Evolutionary conservation across 805 yeast species (phyloP).

Genomic region (baker's yeast (Saccharomyces cerevisiae)): DNA sequence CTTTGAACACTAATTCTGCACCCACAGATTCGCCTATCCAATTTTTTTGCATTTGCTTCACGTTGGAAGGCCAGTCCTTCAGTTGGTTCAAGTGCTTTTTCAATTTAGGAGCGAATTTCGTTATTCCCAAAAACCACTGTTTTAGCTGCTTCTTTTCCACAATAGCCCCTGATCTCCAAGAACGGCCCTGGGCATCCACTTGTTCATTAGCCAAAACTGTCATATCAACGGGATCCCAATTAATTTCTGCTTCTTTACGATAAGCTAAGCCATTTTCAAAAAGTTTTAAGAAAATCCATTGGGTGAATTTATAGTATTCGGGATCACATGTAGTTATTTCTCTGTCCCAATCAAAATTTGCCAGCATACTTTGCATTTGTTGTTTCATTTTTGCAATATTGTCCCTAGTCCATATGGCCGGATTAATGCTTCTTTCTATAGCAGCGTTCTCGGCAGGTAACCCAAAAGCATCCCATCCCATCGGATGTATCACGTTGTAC

Average conservation of each 20-base stretch:
- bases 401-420: constrained; percentile 71
- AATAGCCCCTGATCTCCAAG: constrained; percentile 95
- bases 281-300: constrained; percentile 67
- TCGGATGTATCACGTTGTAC: constrained; percentile 76
- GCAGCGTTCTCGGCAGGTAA: constrained; percentile 98
- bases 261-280: constrained; percentile 77
- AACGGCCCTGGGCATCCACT: constrained; percentile 80
- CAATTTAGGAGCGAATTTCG: constrained; percentile 65
- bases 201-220: constrained; percentile 96
- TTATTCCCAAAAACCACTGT: constrained; percentile 93
- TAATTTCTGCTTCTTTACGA: constrained; percentile 77
- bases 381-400: constrained; percentile 82
- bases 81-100: constrained; percentile 55
- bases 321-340: constrained; percentile 82
- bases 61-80: constrained; percentile 79
- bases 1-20: constrained; percentile 52
- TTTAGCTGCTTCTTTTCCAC: constrained; percentile 76
- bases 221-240: constrained; percentile 95
- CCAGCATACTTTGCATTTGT: constrained; percentile 71
- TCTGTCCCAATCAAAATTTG: constrained; percentile 89
- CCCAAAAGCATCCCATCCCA: constrained; percentile 99
- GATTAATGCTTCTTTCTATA: constrained; percentile 69
- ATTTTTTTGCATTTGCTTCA: constrained; percentile 79
- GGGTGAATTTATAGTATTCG: constrained; percentile 89
- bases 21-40: constrained; percentile 93